Conservation (phyloP, 2,329 filamentous ascomycete species). For the Gyromitra esculenta region DNA sequence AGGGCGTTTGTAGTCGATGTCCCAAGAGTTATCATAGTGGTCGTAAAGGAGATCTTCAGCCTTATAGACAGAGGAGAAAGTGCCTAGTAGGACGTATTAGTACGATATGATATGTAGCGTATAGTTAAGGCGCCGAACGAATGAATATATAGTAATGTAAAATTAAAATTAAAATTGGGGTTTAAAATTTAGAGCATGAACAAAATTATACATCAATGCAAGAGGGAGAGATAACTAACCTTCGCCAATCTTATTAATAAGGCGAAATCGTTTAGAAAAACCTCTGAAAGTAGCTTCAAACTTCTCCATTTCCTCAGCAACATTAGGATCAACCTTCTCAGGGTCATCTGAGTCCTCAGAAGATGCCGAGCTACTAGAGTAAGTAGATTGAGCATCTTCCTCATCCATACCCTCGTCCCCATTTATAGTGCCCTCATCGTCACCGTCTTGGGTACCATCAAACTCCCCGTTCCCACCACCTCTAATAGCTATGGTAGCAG, state of each 20-base stretch:
- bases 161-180: neutral
- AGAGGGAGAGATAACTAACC: slow-evolving; percentile 66
- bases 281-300: slow-evolving; percentile 83
- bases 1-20: slow-evolving; percentile 67
- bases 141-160: neutral
- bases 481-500: neutral
- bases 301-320: slow-evolving; percentile 86
- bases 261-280: slow-evolving; percentile 82
- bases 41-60: slow-evolving; percentile 91
- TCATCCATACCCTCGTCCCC: slow-evolving; percentile 23
- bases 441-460: slow-evolving; percentile 32
- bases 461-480: slow-evolving; percentile 7
- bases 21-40: slow-evolving; percentile 85
- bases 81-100: slow-evolving; percentile 68
- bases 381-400: slow-evolving; percentile 41
- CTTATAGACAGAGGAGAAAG: slow-evolving; percentile 99
- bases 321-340: slow-evolving; percentile 66
- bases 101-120: slow-evolving; percentile 8
- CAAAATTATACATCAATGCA: neutral
- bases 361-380: slow-evolving; percentile 23
- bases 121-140: neutral
- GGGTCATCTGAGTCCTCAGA: slow-evolving; percentile 40
- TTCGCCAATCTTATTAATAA: slow-evolving; percentile 98
- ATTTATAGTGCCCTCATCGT: slow-evolving; percentile 36
- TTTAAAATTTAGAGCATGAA: neutral